These are phyloP conservation scores for Lachnellula subtilissima DNA, from an alignment of 2,329 filamentous ascomycete species.

Conservation along the genomic window DNA sequence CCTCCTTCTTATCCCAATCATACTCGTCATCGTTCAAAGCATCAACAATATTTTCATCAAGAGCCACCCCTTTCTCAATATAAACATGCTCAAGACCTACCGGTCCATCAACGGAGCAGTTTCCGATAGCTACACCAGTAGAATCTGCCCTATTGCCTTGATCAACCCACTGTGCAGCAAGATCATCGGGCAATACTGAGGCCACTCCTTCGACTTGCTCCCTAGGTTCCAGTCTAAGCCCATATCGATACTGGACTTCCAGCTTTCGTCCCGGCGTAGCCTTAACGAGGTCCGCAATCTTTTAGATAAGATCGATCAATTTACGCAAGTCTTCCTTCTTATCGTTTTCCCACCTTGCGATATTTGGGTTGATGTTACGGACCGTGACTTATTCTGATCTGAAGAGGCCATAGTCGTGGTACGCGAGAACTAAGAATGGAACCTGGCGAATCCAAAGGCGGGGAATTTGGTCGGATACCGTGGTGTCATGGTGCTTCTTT, in stretches of 20 bases:
- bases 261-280: conserved; percentile 17
- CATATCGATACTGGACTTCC: conserved; percentile 27
- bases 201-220: conserved; percentile 25
- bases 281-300: conserved; percentile 23
- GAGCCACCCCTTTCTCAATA: conserved; percentile 6
- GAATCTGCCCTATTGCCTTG: conserved; percentile 7
- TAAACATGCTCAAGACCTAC: conserved; percentile 8
- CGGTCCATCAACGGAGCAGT: conserved; percentile 18
- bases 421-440: conserved; percentile 46
- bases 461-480: conserved; percentile 31
- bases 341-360: conserved; percentile 39
- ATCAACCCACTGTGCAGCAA: conserved; percentile 9
- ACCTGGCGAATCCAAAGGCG: conserved; percentile 46
- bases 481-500: conserved; percentile 1
- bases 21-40: conserved; percentile 7
- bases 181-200: conserved; percentile 17
- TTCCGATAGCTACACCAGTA: conserved; percentile 5
- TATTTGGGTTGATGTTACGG: conserved; percentile 30
- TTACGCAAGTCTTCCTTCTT: conserved; percentile 27
- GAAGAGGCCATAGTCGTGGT: conserved; percentile 41
- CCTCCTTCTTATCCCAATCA: conserved; percentile 23
- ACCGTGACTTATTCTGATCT: conserved; percentile 32
- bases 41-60: conserved; percentile 3
- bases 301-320: conserved; percentile 20
- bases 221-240: conserved; percentile 33